Evolutionary conservation across 345 rosid species (phyloP), one percentile per base, ranked within the genome.

Genomic region (Laguncularia racemosa): DNA sequence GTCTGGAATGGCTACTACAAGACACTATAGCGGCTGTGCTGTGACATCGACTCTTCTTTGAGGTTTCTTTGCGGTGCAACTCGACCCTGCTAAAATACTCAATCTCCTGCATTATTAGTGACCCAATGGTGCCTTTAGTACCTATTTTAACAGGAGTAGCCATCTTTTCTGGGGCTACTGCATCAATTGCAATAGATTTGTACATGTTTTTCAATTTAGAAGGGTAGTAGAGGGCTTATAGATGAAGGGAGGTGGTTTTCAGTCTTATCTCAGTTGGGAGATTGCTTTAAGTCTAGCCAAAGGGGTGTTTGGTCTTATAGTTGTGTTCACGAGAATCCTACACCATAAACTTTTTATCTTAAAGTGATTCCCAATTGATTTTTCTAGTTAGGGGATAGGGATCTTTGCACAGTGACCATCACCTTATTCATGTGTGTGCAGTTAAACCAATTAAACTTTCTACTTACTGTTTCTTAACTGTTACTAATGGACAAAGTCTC

Each of bases 91-190:
- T 71, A 71, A 82, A 78, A 59, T 76, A 70, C 67, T 70, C 76
- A 52, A 84, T 78, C 67, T 84, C 88, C 60, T 69, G 79, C 84
- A 74, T 58, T 28, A 82, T 51, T 57, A 82, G 83, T 48, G 85
- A 72, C 23, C 81, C 88, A 2, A 85, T 12, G 0, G 86, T 78
- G 48, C 92, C 88, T 58, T 59, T 76, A 43, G 88, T 76, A 63
- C 88, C 93, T 38, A 85, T 73, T 56, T 78, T 75, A 14, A 56
- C 71, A 2, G 83, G 93, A 64, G 65, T 58, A 65, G 67, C 73
- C 75, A 60, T 74, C 50, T 59, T 68, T 60, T 65, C 62, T 0
- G 44, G 46, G 28, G 50, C 51, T 53, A 53, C 60, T 20, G 51
- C 16, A 47, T 66, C 14, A 2, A 51, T 58, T 40, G 46, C 57